Evolutionary conservation across 345 rosid species (phyloP).

Genomic region (Rhizophora apiculata): DNA sequence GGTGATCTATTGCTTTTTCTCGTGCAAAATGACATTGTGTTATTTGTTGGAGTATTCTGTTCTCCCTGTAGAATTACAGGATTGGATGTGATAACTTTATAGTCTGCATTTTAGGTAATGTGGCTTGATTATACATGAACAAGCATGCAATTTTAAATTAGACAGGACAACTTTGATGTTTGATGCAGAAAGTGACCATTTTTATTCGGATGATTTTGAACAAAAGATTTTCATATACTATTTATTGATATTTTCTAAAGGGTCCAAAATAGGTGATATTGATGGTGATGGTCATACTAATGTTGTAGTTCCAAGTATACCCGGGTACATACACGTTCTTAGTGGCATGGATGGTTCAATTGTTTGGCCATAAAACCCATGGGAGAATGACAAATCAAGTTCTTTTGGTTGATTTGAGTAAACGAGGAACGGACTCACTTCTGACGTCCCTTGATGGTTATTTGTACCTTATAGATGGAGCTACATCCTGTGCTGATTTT

Average conservation of each 20-base stretch:
- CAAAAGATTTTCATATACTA: background rate
- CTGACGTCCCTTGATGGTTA: conserved; percentile 97
- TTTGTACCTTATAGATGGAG: conserved; percentile 93
- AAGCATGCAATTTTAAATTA: too few relatives aligned
- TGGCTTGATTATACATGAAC: too few relatives aligned
- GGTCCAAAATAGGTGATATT: conserved; percentile 92
- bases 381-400: conserved; percentile 98
- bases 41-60: background rate
- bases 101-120: background rate
- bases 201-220: background rate
- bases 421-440: conserved; percentile 81
- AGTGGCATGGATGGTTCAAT: conserved; percentile 89
- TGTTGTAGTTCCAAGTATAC: conserved; percentile 80
- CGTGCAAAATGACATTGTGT: background rate
- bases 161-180: too few relatives aligned
- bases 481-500: conserved; percentile 90
- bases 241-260: conserved; percentile 37
- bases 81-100: background rate
- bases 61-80: background rate
- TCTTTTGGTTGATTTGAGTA: conserved; percentile 87
- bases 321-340: conserved; percentile 84
- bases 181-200: background rate
- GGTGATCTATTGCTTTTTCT: too few relatives aligned
- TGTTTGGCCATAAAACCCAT: conserved; percentile 89
- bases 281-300: conserved; percentile 96